Evolutionary conservation across 257 asterid genomes (phyloP).

Genomic region (Eustoma russellianum): DNA sequence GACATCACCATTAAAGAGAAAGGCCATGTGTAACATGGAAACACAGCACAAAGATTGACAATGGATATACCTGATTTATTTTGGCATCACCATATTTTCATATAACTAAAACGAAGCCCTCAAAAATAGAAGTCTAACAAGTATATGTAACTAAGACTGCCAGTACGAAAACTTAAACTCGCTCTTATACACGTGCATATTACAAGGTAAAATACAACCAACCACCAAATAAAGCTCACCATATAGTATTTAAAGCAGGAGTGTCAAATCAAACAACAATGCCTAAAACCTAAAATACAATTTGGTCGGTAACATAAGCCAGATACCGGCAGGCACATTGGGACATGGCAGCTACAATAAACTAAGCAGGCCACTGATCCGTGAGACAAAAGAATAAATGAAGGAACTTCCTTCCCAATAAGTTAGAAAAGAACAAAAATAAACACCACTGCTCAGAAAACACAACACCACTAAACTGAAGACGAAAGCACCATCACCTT

Average conservation of each 20-base stretch:
- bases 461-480: constrained; percentile 7
- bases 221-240: constrained; percentile 8
- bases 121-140: no score
- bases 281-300: constrained; percentile 6
- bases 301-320: neutral
- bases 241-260: constrained; percentile 2
- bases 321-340: constrained; percentile 1
- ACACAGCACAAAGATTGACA: no score
- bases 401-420: constrained; percentile 1
- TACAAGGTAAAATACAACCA: constrained; percentile 10
- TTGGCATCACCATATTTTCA: no score
- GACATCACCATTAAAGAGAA: no score
- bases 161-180: no score
- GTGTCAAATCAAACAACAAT: neutral
- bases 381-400: constrained; percentile 4
- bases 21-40: no score
- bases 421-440: neutral
- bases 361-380: constrained; percentile 9
- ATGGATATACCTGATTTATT: no score
- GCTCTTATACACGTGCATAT: neutral
- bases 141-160: no score
- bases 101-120: no score
- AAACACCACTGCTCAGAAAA: neutral
- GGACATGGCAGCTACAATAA: constrained; percentile 6
- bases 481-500: constrained; percentile 8